Base-by-base conservation (phyloP, 2,329 filamentous ascomycete genomes). In the Calonectria crousiana region DNA sequence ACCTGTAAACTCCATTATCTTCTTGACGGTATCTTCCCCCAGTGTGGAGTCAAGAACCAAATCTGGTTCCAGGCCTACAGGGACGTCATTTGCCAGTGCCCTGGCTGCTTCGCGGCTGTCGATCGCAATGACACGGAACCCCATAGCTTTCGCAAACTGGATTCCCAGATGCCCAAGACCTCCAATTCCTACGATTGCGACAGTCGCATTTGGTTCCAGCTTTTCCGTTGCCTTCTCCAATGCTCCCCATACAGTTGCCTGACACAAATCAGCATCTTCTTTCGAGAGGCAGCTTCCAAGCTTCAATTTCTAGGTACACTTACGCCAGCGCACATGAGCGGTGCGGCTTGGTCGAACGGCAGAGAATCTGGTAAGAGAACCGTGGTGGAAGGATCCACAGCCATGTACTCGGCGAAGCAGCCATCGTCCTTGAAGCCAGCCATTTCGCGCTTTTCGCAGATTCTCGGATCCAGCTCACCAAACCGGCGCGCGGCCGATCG, bases 281-380 rank as follows among this genome's bases (percentile, higher is more conserved):
- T 23, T 8, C 10, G 2, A 53, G 2, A 53, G 23, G 1, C 26
- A 5, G 23, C 26, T 3, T 8, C 1, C 8, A 11, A 20, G 9
- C 13, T 9, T 3, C 26, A 0, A 10, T 18, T 34, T 41, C 9
- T 14, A 58, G 20, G n/a, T n/a, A 14, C 4, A 77, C 79, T 74
- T 72, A 81, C 80, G 11, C 83, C 83, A 20, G 83, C 83, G 58
- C 83, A 84, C 82, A 84, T 84, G 23, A 85, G 74, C 16, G 83
- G 83, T 10, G 83, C 84, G 1, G 84, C 83, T 74, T 85, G 84
- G 23, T 82, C 80, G 69, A 83, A 84, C 0, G 80, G 73, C 11
- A 84, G 30, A 3, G 69, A 69, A 3, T 79, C 74, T 0, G 83
- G 82, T 1, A 85, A 67, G 52, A 69, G 72, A 23, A 84, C 78